Evolutionary conservation across 768 basidiomycete genomes (phyloP).

Genomic region (Leccinum sublutescens): DNA sequence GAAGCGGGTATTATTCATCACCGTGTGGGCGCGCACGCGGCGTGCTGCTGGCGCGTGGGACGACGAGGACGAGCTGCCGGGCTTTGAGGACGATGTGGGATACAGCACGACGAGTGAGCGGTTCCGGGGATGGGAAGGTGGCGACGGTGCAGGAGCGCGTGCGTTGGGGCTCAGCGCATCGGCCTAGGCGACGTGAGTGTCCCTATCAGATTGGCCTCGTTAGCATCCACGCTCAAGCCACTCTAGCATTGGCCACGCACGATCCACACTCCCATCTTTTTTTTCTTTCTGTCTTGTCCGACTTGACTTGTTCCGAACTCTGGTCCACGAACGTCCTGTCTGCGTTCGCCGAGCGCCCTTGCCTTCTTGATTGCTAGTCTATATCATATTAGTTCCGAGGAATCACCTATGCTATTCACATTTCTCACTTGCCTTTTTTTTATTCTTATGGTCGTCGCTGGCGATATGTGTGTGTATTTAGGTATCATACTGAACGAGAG

Average conservation of each 20-base stretch:
- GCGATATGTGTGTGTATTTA: constrained; percentile 11
- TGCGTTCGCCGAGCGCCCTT: neutral
- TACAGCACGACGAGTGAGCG: constrained; percentile 46
- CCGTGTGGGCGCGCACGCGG: constrained; percentile 83
- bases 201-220: constrained; percentile 3
- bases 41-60: constrained; percentile 52
- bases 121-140: constrained; percentile 81
- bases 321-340: neutral
- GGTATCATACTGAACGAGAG: constrained; percentile 3
- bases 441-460: constrained; percentile 8
- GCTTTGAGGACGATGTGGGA: constrained; percentile 37
- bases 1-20: constrained; percentile 90
- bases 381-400: constrained; percentile 22
- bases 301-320: neutral
- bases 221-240: neutral
- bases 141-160: constrained; percentile 75
- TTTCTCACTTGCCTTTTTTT: constrained; percentile 19
- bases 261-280: neutral
- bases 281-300: neutral
- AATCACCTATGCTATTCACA: constrained; percentile 6
- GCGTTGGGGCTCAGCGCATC: constrained; percentile 61
- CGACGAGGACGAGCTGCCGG: constrained; percentile 42
- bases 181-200: constrained; percentile 29
- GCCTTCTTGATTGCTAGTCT: neutral
- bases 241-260: neutral